Percentiles rank a stretch among this genome's conserved stretches.
Evolutionary conservation across 768 basidiomycete species (phyloP).

Genomic region (Phylloporus scabripes): DNA sequence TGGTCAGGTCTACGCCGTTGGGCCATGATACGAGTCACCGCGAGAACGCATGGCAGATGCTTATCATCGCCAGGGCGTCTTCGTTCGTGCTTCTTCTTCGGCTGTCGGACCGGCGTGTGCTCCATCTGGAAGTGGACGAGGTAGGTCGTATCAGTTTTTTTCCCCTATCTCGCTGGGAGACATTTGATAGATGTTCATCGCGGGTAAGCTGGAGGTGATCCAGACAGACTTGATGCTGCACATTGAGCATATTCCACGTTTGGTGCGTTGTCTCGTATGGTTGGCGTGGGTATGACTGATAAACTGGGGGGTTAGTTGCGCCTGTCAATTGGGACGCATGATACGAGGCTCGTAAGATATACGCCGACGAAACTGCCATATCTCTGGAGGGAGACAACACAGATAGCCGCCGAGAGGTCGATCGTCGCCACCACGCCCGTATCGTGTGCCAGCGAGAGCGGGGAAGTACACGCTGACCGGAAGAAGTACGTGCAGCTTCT

Average conservation of each 20-base stretch:
- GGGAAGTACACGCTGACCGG: constrained; percentile 1
- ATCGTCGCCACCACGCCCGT: neutral
- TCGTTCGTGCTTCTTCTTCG: constrained; percentile 20
- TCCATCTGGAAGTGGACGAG: constrained; percentile 24
- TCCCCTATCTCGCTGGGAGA: neutral
- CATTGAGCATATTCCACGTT: constrained; percentile 8
- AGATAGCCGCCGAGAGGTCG: neutral
- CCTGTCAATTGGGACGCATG: constrained; percentile 10
- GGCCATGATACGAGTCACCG: neutral
- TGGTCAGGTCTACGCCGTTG: constrained; percentile 1
- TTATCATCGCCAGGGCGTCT: constrained; percentile 16
- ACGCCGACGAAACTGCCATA: constrained; percentile 10
- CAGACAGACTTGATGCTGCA: constrained; percentile 9
- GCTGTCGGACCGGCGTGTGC: constrained; percentile 14
- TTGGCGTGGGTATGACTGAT: neutral
- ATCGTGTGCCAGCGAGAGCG: neutral
- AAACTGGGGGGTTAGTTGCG: constrained; percentile 6
- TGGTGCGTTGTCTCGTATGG: constrained; percentile 9
- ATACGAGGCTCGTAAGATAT: constrained; percentile 16
- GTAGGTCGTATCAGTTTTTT: neutral
- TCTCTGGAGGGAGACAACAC: constrained; percentile 13
- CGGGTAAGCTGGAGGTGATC: constrained; percentile 18
- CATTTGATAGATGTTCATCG: constrained; percentile 11
- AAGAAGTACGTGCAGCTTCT: constrained; percentile 20
- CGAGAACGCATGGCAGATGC: constrained; percentile 10